Conservation (phyloP, 352 stramenopile species). For the Phytophthora chlamydospora region DNA sequence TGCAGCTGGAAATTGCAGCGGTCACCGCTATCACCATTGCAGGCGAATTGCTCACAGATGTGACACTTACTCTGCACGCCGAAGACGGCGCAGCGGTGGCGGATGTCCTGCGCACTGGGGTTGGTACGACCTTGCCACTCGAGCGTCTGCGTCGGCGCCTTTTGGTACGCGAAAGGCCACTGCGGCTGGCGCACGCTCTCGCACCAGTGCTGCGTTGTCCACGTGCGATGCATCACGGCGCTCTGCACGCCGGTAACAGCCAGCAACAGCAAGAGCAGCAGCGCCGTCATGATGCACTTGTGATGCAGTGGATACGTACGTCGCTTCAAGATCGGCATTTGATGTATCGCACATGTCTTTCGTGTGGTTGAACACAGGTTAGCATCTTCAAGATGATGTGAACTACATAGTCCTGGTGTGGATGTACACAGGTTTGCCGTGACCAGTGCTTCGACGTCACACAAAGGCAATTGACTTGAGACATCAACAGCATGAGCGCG, state of each 20-base stretch:
- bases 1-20: conserved; percentile 94
- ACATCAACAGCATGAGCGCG: conserved; percentile 32
- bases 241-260: conserved; percentile 1
- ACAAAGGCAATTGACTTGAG: background rate
- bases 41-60: conserved; percentile 91
- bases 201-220: conserved; percentile 90
- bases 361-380: too few relatives aligned
- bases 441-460: conserved; percentile 24
- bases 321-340: conserved; percentile 27
- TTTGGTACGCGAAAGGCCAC: conserved; percentile 96
- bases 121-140: conserved; percentile 91
- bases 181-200: conserved; percentile 76
- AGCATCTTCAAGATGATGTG: too few relatives aligned
- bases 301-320: conserved; percentile 19
- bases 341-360: conserved; percentile 1
- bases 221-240: conserved; percentile 84
- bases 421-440: background rate
- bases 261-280: conserved; percentile 5
- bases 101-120: conserved; percentile 91
- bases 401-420: too few relatives aligned
- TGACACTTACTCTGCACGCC: conserved; percentile 95
- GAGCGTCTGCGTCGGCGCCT: conserved; percentile 67
- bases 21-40: conserved; percentile 42
- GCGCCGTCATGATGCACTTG: conserved; percentile 2
- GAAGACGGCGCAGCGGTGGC: conserved; percentile 88